A percentile compares a stretch with the other conserved stretches of the same genome.
Conservation (phyloP, 192 early-diverging fungal species). For the Rhizophlyctis rosea region DNA sequence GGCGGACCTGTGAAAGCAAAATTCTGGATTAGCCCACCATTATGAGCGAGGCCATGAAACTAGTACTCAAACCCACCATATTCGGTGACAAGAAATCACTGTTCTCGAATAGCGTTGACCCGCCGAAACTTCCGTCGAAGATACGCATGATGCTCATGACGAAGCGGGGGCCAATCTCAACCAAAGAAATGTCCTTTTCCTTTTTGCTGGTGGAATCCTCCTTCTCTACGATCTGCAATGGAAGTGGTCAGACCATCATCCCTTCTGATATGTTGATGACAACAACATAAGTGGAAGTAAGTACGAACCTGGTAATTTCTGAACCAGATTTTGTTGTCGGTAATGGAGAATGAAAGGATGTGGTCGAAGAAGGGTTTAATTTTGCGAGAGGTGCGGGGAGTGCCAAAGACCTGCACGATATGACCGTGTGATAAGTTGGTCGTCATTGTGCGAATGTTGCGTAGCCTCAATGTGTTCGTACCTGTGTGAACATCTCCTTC, state of each 20-base stretch:
- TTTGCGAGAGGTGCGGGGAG: constrained; percentile 80
- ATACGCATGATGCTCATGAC: constrained; percentile 87
- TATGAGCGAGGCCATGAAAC: too few species aligned
- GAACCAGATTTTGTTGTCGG: constrained; percentile 85
- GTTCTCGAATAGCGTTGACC: constrained; percentile 89
- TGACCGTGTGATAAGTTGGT: too few species aligned
- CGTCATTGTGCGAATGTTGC: constrained; percentile 9
- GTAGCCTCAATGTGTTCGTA: background rate
- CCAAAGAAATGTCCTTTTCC: constrained; percentile 73
- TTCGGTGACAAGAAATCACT: constrained; percentile 80
- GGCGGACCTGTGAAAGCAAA: too few species aligned
- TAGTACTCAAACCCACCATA: too few species aligned
- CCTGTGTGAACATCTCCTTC: constrained; percentile 89
- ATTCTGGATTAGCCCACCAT: too few species aligned
- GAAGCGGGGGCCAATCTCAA: constrained; percentile 98
- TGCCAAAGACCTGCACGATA: constrained; percentile 68
- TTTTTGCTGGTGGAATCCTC: constrained; percentile 41
- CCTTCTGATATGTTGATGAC: too few species aligned
- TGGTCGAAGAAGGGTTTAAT: constrained; percentile 98
- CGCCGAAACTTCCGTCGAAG: constrained; percentile 94
- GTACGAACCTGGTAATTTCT: constrained; percentile 84
- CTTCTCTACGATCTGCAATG: constrained; percentile 68
- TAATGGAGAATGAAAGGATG: constrained; percentile 82
- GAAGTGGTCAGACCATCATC: background rate
- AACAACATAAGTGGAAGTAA: background rate